Evolutionary conservation across 768 basidiomycete genomes (phyloP).

Genomic region (Macrocybe gigantea): DNA sequence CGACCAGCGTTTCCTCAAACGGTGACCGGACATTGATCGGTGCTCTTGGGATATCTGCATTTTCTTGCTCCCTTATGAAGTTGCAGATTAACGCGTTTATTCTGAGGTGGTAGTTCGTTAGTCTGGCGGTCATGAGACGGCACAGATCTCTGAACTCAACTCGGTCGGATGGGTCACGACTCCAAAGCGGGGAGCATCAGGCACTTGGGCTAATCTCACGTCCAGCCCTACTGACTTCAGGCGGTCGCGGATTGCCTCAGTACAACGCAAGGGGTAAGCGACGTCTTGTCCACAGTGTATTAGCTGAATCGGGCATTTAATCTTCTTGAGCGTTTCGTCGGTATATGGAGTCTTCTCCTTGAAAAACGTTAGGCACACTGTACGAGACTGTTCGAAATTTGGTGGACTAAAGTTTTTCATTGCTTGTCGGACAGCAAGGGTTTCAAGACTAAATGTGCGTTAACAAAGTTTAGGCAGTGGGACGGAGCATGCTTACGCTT

Average conservation of each 20-base stretch:
- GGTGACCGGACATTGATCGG: slow-evolving; percentile 12
- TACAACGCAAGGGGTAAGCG: slow-evolving; percentile 23
- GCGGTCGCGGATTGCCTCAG: slow-evolving; percentile 17
- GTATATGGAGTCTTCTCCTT: slow-evolving; percentile 18
- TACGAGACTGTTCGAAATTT: slow-evolving; percentile 24
- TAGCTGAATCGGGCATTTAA: slow-evolving; percentile 24
- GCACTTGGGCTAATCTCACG: slow-evolving; percentile 17
- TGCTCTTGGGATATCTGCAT: slow-evolving; percentile 14
- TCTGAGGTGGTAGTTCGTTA: slow-evolving; percentile 9
- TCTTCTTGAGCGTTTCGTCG: slow-evolving; percentile 13
- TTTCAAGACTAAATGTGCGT: slow-evolving; percentile 13
- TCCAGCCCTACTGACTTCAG: slow-evolving; percentile 20
- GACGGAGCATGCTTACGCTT: slow-evolving; percentile 14
- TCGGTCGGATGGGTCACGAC: slow-evolving; percentile 24
- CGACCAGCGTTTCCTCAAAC: slow-evolving; percentile 18
- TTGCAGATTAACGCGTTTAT: slow-evolving; percentile 22
- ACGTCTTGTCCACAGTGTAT: slow-evolving; percentile 29
- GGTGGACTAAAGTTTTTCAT: slow-evolving; percentile 18
- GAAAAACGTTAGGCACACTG: slow-evolving; percentile 26
- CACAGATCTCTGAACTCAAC: slow-evolving; percentile 8
- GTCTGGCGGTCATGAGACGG: background rate
- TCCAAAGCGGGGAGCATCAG: slow-evolving; percentile 31
- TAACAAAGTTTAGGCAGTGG: background rate
- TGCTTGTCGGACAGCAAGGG: slow-evolving; percentile 15
- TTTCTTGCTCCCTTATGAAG: slow-evolving; percentile 15